Conservation (phyloP, 257 asterid genomes). For the Salvia hispanica region DNA sequence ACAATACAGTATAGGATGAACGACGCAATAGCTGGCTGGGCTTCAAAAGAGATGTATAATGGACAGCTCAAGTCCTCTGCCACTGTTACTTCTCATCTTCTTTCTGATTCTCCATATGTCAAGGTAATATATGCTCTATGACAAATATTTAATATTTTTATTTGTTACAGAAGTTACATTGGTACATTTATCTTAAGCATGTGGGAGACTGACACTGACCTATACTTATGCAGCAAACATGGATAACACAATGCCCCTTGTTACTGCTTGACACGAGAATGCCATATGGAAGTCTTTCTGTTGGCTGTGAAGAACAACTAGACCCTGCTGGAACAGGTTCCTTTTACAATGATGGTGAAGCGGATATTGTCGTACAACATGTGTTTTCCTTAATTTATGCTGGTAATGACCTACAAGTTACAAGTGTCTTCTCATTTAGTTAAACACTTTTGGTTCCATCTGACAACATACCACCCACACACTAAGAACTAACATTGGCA, state of each 20-base stretch:
- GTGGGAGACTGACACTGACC: constrained; percentile 17
- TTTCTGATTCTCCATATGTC: constrained; percentile 87
- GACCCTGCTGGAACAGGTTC: constrained; percentile 99
- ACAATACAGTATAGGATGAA: constrained; percentile 84
- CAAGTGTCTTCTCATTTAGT: constrained; percentile 21
- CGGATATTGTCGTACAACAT: constrained; percentile 86
- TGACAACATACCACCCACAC: background rate
- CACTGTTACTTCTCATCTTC: constrained; percentile 78
- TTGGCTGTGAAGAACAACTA: constrained; percentile 92
- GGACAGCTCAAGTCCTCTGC: constrained; percentile 73
- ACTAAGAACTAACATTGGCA: too few relatives aligned
- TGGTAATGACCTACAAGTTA: constrained; percentile 49
- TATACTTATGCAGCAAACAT: constrained; percentile 64
- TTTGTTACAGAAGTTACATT: background rate
- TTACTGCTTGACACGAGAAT: constrained; percentile 91
- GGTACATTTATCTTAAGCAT: constrained; percentile 14
- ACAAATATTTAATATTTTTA: background rate
- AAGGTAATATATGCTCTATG: constrained; percentile 53
- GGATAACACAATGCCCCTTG: constrained; percentile 93
- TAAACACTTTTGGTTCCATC: constrained; percentile 5
- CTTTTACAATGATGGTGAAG: constrained; percentile 95
- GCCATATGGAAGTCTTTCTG: constrained; percentile 92
- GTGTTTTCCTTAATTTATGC: constrained; percentile 79
- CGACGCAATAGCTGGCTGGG: constrained; percentile 94
- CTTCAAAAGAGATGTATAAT: constrained; percentile 94